Conservation (phyloP, 2,329 filamentous ascomycete species). For the Botrytis paeoniae region DNA sequence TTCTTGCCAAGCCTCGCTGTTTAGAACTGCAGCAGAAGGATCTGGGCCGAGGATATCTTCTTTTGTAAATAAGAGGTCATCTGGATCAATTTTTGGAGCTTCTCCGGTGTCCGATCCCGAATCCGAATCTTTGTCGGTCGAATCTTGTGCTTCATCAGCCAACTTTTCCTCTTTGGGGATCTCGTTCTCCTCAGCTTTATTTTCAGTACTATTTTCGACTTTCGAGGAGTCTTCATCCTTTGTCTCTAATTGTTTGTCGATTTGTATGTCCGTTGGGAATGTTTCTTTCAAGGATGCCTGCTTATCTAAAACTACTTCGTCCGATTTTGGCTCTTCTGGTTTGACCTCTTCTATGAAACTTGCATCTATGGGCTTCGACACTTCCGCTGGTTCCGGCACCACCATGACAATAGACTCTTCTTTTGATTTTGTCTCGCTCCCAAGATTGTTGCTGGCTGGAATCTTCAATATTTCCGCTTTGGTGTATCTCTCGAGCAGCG, state of each 20-base stretch:
- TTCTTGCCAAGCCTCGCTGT: conserved; percentile 54
- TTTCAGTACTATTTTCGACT: background rate
- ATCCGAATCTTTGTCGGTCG: background rate
- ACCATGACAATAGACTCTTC: background rate
- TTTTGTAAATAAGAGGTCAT: conserved; percentile 48
- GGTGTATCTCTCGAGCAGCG: background rate
- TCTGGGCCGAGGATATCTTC: conserved; percentile 70
- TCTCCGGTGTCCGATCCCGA: background rate
- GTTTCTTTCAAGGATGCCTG: background rate
- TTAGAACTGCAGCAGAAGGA: conserved; percentile 49
- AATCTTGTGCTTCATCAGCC: background rate
- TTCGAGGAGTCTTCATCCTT: background rate
- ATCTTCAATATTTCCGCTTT: background rate
- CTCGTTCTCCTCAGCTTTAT: background rate
- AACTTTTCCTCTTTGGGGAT: background rate
- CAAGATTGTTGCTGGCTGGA: background rate
- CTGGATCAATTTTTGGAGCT: background rate
- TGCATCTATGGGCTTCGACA: background rate
- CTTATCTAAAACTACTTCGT: background rate
- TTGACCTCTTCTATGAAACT: background rate
- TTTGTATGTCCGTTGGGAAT: background rate
- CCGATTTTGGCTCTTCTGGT: background rate
- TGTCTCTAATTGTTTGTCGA: background rate
- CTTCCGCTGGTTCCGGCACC: background rate
- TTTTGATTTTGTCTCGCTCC: background rate